Evolutionary conservation across 176 grass and related monocot genomes (phyloP).

Genomic region (Alopecurus myosuroides): DNA sequence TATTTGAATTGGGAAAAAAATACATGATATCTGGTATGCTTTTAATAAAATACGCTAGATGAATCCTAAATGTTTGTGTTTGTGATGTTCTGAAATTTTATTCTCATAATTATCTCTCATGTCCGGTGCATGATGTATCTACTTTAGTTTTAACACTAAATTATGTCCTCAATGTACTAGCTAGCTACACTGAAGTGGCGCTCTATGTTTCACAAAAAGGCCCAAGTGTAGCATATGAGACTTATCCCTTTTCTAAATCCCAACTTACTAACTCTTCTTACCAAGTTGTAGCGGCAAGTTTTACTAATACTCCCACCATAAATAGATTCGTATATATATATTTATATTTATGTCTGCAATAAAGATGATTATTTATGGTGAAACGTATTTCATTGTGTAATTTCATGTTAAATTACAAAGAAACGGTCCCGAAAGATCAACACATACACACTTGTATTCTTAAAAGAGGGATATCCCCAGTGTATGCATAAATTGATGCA

Average conservation of each 20-base stretch:
- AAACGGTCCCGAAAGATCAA: not conserved
- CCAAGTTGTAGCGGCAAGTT: not conserved
- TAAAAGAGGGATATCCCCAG: no score
- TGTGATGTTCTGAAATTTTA: not conserved
- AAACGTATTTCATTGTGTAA: not conserved
- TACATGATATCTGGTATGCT: not conserved
- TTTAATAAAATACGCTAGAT: not conserved
- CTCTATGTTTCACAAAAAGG: not conserved
- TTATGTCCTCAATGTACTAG: not conserved
- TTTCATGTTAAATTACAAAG: not conserved
- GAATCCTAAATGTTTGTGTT: not conserved
- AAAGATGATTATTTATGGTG: not conserved
- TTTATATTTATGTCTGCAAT: not conserved
- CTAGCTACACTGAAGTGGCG: not conserved
- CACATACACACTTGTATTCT: not conserved
- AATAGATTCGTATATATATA: no score
- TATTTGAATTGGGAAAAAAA: not conserved
- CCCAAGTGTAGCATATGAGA: not conserved
- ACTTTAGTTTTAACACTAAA: not conserved
- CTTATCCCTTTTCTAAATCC: not conserved
- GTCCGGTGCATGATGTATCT: not conserved
- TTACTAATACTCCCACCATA: not conserved
- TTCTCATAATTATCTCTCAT: not conserved
- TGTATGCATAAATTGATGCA: no score
- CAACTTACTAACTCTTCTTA: not conserved